phyloP scores from a whole-genome alignment of 73 alveolate species.

The Effrenium voratum region DNA sequence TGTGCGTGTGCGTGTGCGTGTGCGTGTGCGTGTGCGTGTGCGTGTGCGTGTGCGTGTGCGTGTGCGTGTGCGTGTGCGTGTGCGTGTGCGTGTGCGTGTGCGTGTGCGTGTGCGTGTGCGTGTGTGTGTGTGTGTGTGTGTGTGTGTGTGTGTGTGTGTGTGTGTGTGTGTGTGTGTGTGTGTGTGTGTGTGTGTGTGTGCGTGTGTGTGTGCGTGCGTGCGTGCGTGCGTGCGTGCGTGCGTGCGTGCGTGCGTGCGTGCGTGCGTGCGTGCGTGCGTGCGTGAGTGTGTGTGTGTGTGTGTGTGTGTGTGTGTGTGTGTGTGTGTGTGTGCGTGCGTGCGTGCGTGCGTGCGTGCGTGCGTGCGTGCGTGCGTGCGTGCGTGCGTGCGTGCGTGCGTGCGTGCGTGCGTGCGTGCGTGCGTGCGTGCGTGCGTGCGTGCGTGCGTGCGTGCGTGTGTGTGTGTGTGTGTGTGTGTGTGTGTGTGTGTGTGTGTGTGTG shows the following conservation, averaged over 20 bases:
- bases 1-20: background rate
- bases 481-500: background rate
- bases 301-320: slow-evolving; percentile 19
- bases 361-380: slow-evolving; percentile 27
- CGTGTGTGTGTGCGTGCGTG: background rate
- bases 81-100: slow-evolving; percentile 1
- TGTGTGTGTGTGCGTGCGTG: background rate
- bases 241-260: slow-evolving; percentile 20
- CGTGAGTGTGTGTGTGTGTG: slow-evolving; percentile 23
- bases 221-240: background rate
- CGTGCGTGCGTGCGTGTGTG: slow-evolving; percentile 25
- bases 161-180: slow-evolving; percentile 11
- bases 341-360: background rate
- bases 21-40: background rate
- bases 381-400: slow-evolving; percentile 15
- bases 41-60: background rate
- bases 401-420: slow-evolving; percentile 17
- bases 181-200: slow-evolving; percentile 11
- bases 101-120: background rate
- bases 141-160: slow-evolving; percentile 11
- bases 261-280: background rate
- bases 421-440: slow-evolving; percentile 21
- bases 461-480: slow-evolving; percentile 13
- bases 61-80: slow-evolving; percentile 6
- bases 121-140: slow-evolving; percentile 11